phyloP scores from a whole-genome alignment of 2,329 filamentous ascomycete species.

The Tolypocladium album region DNA sequence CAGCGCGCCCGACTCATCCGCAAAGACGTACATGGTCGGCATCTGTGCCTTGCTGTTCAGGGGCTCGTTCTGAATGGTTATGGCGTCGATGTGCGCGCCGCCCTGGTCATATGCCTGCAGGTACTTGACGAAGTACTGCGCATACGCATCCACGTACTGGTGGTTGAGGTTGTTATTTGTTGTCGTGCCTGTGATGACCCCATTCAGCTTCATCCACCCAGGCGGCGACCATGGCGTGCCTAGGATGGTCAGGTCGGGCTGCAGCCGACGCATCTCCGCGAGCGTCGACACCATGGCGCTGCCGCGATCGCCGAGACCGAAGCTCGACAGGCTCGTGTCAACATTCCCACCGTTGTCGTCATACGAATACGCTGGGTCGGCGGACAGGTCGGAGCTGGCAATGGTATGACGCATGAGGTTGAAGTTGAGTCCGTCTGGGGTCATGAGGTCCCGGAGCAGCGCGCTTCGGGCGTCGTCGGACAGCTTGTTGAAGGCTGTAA shows the following conservation, averaged over 20 bases:
- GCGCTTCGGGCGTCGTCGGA: slow-evolving; percentile 14
- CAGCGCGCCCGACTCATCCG: slow-evolving; percentile 23
- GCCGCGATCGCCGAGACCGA: slow-evolving; percentile 26
- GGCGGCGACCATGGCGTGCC: slow-evolving; percentile 29
- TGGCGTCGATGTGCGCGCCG: slow-evolving; percentile 26
- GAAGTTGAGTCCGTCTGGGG: slow-evolving; percentile 25
- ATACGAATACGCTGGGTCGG: slow-evolving; percentile 27
- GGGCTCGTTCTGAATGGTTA: slow-evolving; percentile 34
- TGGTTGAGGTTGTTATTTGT: slow-evolving; percentile 26
- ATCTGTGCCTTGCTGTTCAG: slow-evolving; percentile 25
- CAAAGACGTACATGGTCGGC: slow-evolving; percentile 27
- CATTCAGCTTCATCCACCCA: slow-evolving; percentile 30
- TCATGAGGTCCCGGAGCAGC: slow-evolving; percentile 25
- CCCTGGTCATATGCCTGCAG: slow-evolving; percentile 24
- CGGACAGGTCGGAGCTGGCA: slow-evolving; percentile 27
- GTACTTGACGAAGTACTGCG: slow-evolving; percentile 30
- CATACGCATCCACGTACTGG: slow-evolving; percentile 18
- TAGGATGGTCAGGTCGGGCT: slow-evolving; percentile 23
- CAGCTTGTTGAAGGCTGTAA: slow-evolving; percentile 25
- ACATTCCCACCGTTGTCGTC: slow-evolving; percentile 14
- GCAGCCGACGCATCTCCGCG: slow-evolving; percentile 21
- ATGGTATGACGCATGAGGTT: slow-evolving; percentile 28
- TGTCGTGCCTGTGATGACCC: slow-evolving; percentile 20
- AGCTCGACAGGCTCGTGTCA: slow-evolving; percentile 10
- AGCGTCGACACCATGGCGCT: slow-evolving; percentile 26